Evolutionary conservation across 805 yeast genomes (phyloP).

Genomic region (Yamadazyma sp.): DNA sequence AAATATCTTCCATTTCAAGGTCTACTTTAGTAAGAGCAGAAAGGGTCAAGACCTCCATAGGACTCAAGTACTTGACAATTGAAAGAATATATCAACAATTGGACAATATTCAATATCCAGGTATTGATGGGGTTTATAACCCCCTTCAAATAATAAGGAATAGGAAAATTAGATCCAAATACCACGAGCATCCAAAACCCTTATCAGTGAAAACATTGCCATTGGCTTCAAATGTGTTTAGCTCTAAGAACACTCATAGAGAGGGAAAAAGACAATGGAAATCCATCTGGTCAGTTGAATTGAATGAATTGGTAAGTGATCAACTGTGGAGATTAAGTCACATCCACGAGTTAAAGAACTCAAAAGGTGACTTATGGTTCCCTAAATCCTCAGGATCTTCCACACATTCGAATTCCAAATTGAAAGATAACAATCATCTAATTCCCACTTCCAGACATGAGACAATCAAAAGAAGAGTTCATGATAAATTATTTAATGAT

Average conservation of each 20-base stretch:
- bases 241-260: slow-evolving; percentile 25
- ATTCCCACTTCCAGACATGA: slow-evolving; percentile 2
- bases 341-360: slow-evolving; percentile 48
- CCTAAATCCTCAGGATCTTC: slow-evolving; percentile 22
- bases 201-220: slow-evolving; percentile 50
- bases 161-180: slow-evolving; percentile 53
- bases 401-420: slow-evolving; percentile 1
- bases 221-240: slow-evolving; percentile 63
- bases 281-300: slow-evolving; percentile 62
- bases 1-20: slow-evolving; percentile 23
- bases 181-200: slow-evolving; percentile 46
- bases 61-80: slow-evolving; percentile 47
- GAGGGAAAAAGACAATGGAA: slow-evolving; percentile 35
- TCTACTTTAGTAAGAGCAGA: slow-evolving; percentile 46
- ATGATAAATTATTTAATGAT: slow-evolving; percentile 31
- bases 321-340: slow-evolving; percentile 54
- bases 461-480: slow-evolving; percentile 18
- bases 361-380: slow-evolving; percentile 52
- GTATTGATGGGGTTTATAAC: slow-evolving; percentile 69
- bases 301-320: slow-evolving; percentile 58
- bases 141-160: slow-evolving; percentile 82
- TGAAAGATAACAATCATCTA: not conserved
- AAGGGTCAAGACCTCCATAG: slow-evolving; percentile 45
- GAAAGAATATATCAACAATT: slow-evolving; percentile 35
- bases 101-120: slow-evolving; percentile 30